Conservation (phyloP, 495 filamentous ascomycete genomes). For the Penicillium verhagenii region DNA sequence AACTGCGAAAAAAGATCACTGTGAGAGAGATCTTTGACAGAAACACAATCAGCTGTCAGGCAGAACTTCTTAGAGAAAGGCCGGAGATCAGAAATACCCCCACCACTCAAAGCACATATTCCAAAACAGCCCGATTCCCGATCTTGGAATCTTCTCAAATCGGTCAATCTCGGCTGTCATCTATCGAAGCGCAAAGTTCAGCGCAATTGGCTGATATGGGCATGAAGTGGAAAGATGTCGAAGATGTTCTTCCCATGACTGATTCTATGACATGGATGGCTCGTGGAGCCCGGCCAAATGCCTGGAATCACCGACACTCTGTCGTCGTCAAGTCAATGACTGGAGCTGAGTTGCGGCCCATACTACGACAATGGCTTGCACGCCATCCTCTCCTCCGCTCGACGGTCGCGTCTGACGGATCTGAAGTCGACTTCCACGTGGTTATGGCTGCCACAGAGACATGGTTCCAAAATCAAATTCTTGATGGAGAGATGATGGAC, state of each 20-base stretch:
- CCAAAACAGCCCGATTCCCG: neutral
- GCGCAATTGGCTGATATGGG: neutral
- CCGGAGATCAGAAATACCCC: neutral
- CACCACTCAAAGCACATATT: too few species aligned
- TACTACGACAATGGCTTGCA: neutral
- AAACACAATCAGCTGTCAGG: neutral
- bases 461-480: neutral
- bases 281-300: neutral
- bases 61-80: neutral
- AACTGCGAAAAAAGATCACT: neutral
- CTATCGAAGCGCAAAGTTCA: neutral
- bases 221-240: conserved; percentile 3
- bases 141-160: neutral
- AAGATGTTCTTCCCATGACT: conserved; percentile 5
- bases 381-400: conserved; percentile 8
- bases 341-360: neutral
- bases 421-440: neutral
- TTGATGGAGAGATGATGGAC: neutral
- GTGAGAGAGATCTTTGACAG: neutral
- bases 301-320: neutral
- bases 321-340: neutral
- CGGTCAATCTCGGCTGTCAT: neutral
- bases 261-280: neutral
- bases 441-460: neutral
- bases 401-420: neutral